phyloP scores from a whole-genome alignment of 1,284 basidiomycete species.

The Sporisorium reilianum region DNA sequence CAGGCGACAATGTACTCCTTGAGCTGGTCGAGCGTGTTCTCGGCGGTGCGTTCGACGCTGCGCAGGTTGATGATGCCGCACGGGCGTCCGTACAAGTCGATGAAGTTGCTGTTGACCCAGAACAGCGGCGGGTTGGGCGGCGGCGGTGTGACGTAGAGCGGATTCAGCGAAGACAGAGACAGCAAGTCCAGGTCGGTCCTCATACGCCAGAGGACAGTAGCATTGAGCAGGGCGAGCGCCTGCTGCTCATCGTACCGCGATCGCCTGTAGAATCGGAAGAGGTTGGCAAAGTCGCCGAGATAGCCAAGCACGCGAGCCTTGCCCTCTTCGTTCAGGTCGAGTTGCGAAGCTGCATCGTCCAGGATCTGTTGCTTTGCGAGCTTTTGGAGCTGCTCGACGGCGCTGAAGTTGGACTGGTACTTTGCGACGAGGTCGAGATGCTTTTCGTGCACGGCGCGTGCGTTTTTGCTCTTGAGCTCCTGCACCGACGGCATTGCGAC shows the following conservation, averaged over 20 bases:
- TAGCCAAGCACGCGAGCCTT: slow-evolving; percentile 25
- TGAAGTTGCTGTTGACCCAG: slow-evolving; percentile 62
- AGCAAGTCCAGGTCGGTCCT: slow-evolving; percentile 58
- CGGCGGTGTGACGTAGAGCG: slow-evolving; percentile 59
- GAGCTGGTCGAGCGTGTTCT: slow-evolving; percentile 60
- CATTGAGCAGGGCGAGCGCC: slow-evolving; percentile 47
- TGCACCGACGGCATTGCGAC: slow-evolving; percentile 33
- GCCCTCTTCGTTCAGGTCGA: slow-evolving; percentile 43
- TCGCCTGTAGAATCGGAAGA: slow-evolving; percentile 61
- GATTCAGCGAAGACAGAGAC: slow-evolving; percentile 52
- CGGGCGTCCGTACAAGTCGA: slow-evolving; percentile 61
- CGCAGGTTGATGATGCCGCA: slow-evolving; percentile 62
- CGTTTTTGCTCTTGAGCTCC: slow-evolving; percentile 36
- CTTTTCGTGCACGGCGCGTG: slow-evolving; percentile 46
- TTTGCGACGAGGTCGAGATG: slow-evolving; percentile 47
- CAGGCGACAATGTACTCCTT: slow-evolving; percentile 66
- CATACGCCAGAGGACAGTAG: slow-evolving; percentile 59
- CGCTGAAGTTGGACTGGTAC: slow-evolving; percentile 18
- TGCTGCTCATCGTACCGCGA: slow-evolving; percentile 46
- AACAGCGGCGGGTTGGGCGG: slow-evolving; percentile 61
- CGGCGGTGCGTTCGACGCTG: slow-evolving; percentile 57
- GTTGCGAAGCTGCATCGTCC: slow-evolving; percentile 27
- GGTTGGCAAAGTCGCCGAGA: slow-evolving; percentile 46
- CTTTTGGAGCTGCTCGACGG: slow-evolving; percentile 29
- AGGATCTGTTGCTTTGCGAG: slow-evolving; percentile 38